Base-by-base conservation (phyloP, 2,329 filamentous ascomycete genomes). In the Xylogone sp. region DNA sequence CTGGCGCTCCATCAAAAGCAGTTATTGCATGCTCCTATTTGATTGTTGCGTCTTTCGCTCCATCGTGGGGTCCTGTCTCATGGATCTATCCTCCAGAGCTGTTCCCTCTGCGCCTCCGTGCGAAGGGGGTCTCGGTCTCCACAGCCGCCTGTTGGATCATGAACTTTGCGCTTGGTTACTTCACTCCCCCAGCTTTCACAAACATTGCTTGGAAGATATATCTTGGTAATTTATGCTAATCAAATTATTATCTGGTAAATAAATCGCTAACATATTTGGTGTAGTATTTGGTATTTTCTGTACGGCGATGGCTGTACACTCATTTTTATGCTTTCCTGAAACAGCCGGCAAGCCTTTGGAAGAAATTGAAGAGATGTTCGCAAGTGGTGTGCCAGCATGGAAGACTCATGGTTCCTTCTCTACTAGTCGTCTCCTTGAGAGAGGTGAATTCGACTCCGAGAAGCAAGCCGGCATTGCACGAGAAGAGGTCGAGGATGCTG, bases 1-100 rank as follows among this genome's bases (percentile, higher is more conserved):
- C 65, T 1, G 79, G 80, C 7, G 20, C 64, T 0, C 65, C 79
- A 0, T 76, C 77, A 3, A 82, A 78, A 60, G 78, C 77, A 0
- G 76, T 87, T 56, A 81, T 88, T 50, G 82, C 83, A 1, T 83
- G 77, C 57, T 86, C 83, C 0, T 88, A 87, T 55, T 78, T 81
- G 31, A 82, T 85, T 50, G 81, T 85, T 18, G 81, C 80, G 0
- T 71, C 72, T 0, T 78, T 70, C 51, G 76, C 76, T 3, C 70
- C 73, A 8, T 79, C 75, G 9, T 79, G 76, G 75, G 77, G 75
- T 1, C 75, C 75, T 5, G 71, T 70, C 4, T 73, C 70, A 13
- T 78, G 75, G 75, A 71, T 72, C 9, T 78, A 78, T 59, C 75
- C 75, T 16, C 67, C 75, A 4, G 76, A 78, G 63, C 65, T 78